phyloP scores from a whole-genome alignment of 164 flowering plant species.

The Euptelea pleiosperma region DNA sequence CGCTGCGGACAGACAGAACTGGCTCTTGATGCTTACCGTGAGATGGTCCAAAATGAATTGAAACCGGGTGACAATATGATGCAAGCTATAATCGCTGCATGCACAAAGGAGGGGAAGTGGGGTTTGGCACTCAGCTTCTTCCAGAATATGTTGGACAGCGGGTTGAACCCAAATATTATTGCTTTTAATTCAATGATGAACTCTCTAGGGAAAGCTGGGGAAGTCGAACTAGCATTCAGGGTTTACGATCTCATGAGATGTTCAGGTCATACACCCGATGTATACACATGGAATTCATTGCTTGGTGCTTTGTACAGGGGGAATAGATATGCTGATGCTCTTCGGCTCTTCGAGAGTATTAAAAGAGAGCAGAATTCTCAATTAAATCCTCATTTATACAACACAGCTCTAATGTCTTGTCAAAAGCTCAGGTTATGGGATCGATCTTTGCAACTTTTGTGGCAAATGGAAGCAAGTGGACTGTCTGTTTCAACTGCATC shows the following conservation, averaged over 20 bases:
- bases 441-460: slow-evolving; percentile 69
- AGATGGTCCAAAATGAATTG: slow-evolving; percentile 58
- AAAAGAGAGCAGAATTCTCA: slow-evolving; percentile 31
- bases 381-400: slow-evolving; percentile 53
- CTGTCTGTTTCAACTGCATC: slow-evolving; percentile 49
- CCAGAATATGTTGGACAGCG: slow-evolving; percentile 48
- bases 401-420: slow-evolving; percentile 69
- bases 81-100: slow-evolving; percentile 70
- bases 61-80: slow-evolving; percentile 51
- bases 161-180: slow-evolving; percentile 49
- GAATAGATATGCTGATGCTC: slow-evolving; percentile 52
- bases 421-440: slow-evolving; percentile 75
- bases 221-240: slow-evolving; percentile 53
- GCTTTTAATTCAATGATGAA: slow-evolving; percentile 77
- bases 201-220: slow-evolving; percentile 71
- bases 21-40: slow-evolving; percentile 73
- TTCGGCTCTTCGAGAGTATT: slow-evolving; percentile 60
- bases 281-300: slow-evolving; percentile 81
- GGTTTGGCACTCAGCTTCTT: slow-evolving; percentile 50
- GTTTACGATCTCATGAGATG: slow-evolving; percentile 48
- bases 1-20: slow-evolving; percentile 67
- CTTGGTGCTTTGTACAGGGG: slow-evolving; percentile 61
- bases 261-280: slow-evolving; percentile 58
- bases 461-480: slow-evolving; percentile 77
- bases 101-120: slow-evolving; percentile 78